phyloP scores from a whole-genome alignment of 257 asterid species.

The Solanum sitiens region DNA sequence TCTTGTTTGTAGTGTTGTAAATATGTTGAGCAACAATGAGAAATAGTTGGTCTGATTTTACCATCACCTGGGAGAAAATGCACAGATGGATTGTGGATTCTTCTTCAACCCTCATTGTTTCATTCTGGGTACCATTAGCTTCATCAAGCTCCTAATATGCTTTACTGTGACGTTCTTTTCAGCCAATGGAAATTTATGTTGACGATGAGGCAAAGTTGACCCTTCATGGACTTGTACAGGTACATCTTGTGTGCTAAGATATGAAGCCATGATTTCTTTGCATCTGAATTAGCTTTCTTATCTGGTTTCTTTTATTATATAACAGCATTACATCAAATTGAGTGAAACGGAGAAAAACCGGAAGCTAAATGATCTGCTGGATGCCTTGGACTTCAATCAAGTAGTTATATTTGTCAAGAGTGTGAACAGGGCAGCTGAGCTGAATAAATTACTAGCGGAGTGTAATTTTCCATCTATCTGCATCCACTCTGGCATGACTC shows the following conservation, averaged over 20 bases:
- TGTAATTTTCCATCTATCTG: slow-evolving; percentile 89
- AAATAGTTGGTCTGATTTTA: slow-evolving; percentile 17
- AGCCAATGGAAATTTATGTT: slow-evolving; percentile 98
- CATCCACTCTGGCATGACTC: slow-evolving; percentile 96
- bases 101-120: slow-evolving; percentile 39
- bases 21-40: slow-evolving; percentile 8
- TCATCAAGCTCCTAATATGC: slow-evolving; percentile 66
- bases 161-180: slow-evolving; percentile 72
- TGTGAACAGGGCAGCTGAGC: slow-evolving; percentile 81
- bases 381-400: slow-evolving; percentile 90
- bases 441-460: slow-evolving; percentile 83
- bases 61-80: slow-evolving; percentile 29
- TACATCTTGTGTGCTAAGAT: slow-evolving; percentile 4
- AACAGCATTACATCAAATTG: slow-evolving; percentile 93
- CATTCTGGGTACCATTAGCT: slow-evolving; percentile 53
- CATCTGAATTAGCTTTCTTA: not conserved
- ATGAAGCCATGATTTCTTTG: slow-evolving; percentile 30
- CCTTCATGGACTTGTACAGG: slow-evolving; percentile 98
- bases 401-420: slow-evolving; percentile 90
- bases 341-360: slow-evolving; percentile 82
- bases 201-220: slow-evolving; percentile 95
- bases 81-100: slow-evolving; percentile 33
- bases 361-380: slow-evolving; percentile 82
- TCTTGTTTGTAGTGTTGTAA: not conserved
- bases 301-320: not conserved